Conservation (phyloP, 495 filamentous ascomycete species). For the Cudoniella acicularis region DNA sequence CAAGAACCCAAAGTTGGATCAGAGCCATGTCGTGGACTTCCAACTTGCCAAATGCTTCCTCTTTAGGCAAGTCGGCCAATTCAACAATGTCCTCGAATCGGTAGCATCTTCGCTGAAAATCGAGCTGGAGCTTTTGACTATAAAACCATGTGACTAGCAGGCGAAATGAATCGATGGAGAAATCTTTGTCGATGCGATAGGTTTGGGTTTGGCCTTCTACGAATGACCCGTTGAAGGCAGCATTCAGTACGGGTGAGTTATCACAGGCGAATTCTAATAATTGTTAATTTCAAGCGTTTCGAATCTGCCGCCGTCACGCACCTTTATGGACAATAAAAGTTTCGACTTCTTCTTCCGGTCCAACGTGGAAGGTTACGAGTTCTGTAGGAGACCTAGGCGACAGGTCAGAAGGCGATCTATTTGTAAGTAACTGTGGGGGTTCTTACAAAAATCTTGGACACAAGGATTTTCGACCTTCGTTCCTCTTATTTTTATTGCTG, state of each 20-base stretch:
- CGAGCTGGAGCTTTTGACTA: not conserved
- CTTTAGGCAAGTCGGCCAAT: not conserved
- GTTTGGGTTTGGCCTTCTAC: conserved; percentile 7
- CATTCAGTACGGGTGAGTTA: conserved; percentile 4
- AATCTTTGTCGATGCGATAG: not conserved
- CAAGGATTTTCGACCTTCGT: too few species aligned
- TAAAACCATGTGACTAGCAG: conserved; percentile 5
- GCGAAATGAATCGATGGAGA: not conserved
- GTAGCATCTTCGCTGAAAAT: not conserved
- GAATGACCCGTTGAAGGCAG: conserved; percentile 10
- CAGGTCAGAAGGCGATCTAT: too few species aligned
- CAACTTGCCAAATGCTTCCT: not conserved
- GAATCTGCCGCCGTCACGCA: too few species aligned
- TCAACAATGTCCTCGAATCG: not conserved
- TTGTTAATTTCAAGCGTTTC: too few species aligned
- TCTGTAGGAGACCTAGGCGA: too few species aligned
- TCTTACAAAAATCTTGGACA: too few species aligned
- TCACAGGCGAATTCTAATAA: conserved; percentile 7
- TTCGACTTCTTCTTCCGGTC: too few species aligned
- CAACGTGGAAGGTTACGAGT: too few species aligned
- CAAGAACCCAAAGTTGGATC: conserved; percentile 5
- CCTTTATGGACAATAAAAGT: too few species aligned
- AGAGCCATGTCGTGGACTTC: not conserved
- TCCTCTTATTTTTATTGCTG: too few species aligned
- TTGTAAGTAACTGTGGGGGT: too few species aligned